A percentile compares a stretch with the other conserved stretches of the same genome.
Evolutionary conservation across 257 asterid genomes (phyloP).

Genomic region (Eucommia ulmoides): DNA sequence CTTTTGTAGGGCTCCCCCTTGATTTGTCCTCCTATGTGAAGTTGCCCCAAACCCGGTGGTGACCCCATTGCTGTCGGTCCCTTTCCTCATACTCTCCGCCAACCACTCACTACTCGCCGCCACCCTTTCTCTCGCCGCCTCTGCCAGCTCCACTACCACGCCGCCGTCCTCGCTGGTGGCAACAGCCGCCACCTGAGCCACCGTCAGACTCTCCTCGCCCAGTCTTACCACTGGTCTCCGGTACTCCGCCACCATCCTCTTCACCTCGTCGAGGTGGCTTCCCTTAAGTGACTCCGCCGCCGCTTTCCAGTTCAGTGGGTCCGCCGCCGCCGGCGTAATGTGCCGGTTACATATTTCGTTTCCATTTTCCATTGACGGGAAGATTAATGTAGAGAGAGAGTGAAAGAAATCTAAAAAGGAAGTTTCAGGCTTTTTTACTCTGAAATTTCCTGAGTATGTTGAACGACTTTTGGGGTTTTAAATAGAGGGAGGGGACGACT

Average conservation of each 20-base stretch:
- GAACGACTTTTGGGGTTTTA: too few relatives aligned
- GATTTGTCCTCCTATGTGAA: conserved; percentile 1
- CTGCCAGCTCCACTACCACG: conserved; percentile 3
- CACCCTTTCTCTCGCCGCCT: background rate
- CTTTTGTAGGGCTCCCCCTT: background rate
- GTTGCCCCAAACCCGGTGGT: conserved; percentile 2
- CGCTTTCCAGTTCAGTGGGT: background rate
- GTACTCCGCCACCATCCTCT: conserved; percentile 2
- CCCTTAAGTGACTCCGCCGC: conserved; percentile 1
- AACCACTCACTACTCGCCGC: conserved; percentile 4
- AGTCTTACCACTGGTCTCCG: background rate
- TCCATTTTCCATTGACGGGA: too few relatives aligned
- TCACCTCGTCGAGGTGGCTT: conserved; percentile 2
- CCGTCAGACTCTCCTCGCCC: background rate
- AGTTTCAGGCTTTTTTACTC: too few relatives aligned
- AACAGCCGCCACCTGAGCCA: conserved; percentile 1
- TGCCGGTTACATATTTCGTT: too few relatives aligned
- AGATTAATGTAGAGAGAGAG: too few relatives aligned
- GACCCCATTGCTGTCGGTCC: background rate
- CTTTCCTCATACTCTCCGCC: background rate
- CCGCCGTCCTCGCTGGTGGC: background rate
- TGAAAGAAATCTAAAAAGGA: too few relatives aligned
- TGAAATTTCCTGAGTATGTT: too few relatives aligned
- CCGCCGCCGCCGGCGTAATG: too few relatives aligned
- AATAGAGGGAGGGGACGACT: too few relatives aligned